Evolutionary conservation across 257 asterid species (phyloP).

Genomic region (Solanum lignicaule): DNA sequence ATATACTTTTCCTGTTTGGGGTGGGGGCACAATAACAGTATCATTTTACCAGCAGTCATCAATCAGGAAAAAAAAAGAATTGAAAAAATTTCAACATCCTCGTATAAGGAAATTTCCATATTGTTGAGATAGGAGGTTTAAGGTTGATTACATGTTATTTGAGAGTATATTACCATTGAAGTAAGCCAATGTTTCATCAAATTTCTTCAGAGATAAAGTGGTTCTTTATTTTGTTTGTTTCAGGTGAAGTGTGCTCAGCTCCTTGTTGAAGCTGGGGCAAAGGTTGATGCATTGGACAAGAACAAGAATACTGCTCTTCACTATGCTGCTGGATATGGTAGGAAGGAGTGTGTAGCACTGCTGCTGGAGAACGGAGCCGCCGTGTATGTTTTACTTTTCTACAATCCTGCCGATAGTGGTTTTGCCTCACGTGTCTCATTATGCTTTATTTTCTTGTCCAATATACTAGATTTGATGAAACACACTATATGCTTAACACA

Average conservation of each 20-base stretch:
- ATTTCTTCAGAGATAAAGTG: not conserved
- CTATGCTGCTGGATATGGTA: conserved; percentile 97
- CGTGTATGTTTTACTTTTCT: conserved; percentile 50
- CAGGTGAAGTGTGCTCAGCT: conserved; percentile 86
- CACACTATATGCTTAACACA: not conserved
- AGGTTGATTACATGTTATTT: not conserved
- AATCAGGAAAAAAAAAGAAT: not conserved
- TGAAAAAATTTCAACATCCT: not conserved
- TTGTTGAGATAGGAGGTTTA: not conserved
- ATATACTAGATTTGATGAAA: not conserved
- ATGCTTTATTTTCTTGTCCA: not conserved
- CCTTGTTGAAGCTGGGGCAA: conserved; percentile 94
- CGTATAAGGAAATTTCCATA: not conserved
- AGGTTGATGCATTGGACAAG: conserved; percentile 90
- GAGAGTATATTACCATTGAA: not conserved
- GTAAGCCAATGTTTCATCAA: not conserved
- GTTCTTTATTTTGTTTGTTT: conserved; percentile 2
- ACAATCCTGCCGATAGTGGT: not conserved
- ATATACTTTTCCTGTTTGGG: not conserved
- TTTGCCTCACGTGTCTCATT: not conserved
- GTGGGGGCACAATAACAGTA: not conserved
- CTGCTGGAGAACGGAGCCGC: conserved; percentile 92
- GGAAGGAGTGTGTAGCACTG: conserved; percentile 92
- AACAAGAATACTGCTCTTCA: conserved; percentile 98
- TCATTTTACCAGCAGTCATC: not conserved